phyloP scores from a whole-genome alignment of 2,329 filamentous ascomycete species.

The Coniochaeta sp. region DNA sequence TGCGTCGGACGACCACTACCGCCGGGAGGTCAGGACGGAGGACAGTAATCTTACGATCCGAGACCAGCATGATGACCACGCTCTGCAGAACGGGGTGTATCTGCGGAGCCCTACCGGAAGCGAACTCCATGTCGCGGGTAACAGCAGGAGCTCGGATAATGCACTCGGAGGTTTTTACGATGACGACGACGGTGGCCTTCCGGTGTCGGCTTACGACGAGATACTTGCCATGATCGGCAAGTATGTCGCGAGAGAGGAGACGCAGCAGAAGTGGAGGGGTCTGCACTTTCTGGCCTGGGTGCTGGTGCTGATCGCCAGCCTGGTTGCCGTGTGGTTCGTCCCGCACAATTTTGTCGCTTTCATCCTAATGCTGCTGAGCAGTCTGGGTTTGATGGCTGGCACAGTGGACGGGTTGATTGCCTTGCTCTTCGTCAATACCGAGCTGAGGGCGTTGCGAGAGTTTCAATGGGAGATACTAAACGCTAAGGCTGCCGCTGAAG shows the following conservation, averaged over 20 bases:
- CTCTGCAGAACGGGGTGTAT: conserved; percentile 27
- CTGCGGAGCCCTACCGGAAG: conserved; percentile 23
- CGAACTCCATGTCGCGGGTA: conserved; percentile 5
- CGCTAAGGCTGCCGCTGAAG: conserved; percentile 40
- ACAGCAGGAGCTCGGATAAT: neutral
- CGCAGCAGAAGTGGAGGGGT: conserved; percentile 64
- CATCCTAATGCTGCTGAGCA: conserved; percentile 70
- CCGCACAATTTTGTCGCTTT: conserved; percentile 71
- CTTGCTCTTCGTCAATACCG: conserved; percentile 76
- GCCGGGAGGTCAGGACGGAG: conserved; percentile 6
- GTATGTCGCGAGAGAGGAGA: conserved; percentile 64
- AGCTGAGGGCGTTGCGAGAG: conserved; percentile 76
- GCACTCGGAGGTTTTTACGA: conserved; percentile 9
- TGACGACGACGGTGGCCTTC: conserved; percentile 11
- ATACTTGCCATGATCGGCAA: conserved; percentile 63
- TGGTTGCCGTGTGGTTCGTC: conserved; percentile 81
- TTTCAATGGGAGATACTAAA: conserved; percentile 89
- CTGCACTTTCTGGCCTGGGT: conserved; percentile 66
- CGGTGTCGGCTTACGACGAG: conserved; percentile 41
- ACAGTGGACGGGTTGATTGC: conserved; percentile 81
- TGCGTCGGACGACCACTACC: conserved; percentile 7
- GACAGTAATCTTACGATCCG: conserved; percentile 11
- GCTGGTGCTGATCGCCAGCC: conserved; percentile 61
- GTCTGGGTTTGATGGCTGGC: conserved; percentile 68
- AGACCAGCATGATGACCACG: neutral